A percentile compares a stretch with the other conserved stretches of the same genome.
phyloP scores from a whole-genome alignment of 495 filamentous ascomycete genomes.

The Hypoxylon cercidicola region DNA sequence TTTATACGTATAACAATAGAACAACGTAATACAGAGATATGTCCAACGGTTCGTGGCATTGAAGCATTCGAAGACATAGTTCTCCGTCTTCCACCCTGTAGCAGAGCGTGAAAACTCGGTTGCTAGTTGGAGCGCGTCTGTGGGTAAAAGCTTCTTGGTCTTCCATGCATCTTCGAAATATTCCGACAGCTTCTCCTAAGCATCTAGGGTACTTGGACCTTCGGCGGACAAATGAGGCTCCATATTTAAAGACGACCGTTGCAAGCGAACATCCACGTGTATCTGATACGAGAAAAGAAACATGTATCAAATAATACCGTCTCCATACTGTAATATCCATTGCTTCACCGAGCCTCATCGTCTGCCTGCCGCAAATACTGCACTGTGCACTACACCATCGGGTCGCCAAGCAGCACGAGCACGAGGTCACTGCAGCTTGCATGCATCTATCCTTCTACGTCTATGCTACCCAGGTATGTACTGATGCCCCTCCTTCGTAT shows the following conservation, averaged over 20 bases:
- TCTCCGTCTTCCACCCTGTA: slow-evolving; percentile 12
- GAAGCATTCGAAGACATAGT: slow-evolving; percentile 18
- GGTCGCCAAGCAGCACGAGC: slow-evolving; percentile 38
- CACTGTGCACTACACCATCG: slow-evolving; percentile 14
- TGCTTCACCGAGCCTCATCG: slow-evolving; percentile 22
- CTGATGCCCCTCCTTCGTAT: slow-evolving; percentile 2
- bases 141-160: slow-evolving; percentile 29
- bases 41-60: slow-evolving; percentile 24
- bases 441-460: slow-evolving; percentile 21
- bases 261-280: slow-evolving; percentile 33
- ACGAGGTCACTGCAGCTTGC: slow-evolving; percentile 42
- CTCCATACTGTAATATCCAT: slow-evolving; percentile 5
- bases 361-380: neutral
- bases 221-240: slow-evolving; percentile 8
- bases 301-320: slow-evolving; percentile 12
- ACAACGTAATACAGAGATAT: slow-evolving; percentile 17
- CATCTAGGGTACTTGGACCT: slow-evolving; percentile 2
- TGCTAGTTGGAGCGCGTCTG: slow-evolving; percentile 12
- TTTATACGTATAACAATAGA: neutral
- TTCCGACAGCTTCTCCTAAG: slow-evolving; percentile 18
- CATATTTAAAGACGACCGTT: slow-evolving; percentile 9
- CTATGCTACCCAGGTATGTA: slow-evolving; percentile 8
- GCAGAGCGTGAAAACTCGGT: slow-evolving; percentile 9
- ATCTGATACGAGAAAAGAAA: slow-evolving; percentile 21
- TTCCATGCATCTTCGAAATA: slow-evolving; percentile 43